phyloP scores from a whole-genome alignment of 2,329 filamentous ascomycete species.

The Fusarium metavorans region DNA sequence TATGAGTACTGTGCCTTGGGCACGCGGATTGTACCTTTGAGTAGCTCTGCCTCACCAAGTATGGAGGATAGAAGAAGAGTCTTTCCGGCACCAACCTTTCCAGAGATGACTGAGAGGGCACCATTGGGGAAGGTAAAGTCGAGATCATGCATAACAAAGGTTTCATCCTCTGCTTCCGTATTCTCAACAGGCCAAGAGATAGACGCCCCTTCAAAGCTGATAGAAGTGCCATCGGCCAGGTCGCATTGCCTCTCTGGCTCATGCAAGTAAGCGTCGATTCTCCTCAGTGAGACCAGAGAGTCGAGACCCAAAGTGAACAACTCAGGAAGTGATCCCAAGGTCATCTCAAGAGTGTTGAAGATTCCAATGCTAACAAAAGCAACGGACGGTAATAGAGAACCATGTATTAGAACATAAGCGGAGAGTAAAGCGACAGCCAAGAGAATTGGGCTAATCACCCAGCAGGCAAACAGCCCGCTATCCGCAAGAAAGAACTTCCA shows the following conservation, averaged over 20 bases:
- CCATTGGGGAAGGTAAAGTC: slow-evolving; percentile 73
- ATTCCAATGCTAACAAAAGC: slow-evolving; percentile 84
- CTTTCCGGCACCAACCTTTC: slow-evolving; percentile 82
- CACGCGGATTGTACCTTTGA: slow-evolving; percentile 69
- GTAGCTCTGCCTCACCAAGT: slow-evolving; percentile 78
- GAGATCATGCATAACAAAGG: slow-evolving; percentile 73
- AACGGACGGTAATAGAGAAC: slow-evolving; percentile 74
- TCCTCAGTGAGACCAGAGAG: slow-evolving; percentile 74
- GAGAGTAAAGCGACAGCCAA: slow-evolving; percentile 77
- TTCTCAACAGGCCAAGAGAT: slow-evolving; percentile 79
- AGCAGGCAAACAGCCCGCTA: slow-evolving; percentile 72
- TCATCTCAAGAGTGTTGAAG: slow-evolving; percentile 77
- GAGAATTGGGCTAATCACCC: slow-evolving; percentile 78
- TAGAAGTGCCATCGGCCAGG: slow-evolving; percentile 66
- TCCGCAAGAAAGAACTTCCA: slow-evolving; percentile 76
- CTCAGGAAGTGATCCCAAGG: slow-evolving; percentile 77
- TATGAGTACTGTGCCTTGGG: slow-evolving; percentile 65
- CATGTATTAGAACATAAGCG: slow-evolving; percentile 73
- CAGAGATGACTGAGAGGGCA: slow-evolving; percentile 80
- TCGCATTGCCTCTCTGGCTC: slow-evolving; percentile 71
- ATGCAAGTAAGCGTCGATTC: slow-evolving; percentile 77
- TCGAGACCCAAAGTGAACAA: slow-evolving; percentile 78
- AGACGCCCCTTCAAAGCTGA: slow-evolving; percentile 74
- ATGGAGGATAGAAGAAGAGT: slow-evolving; percentile 78
- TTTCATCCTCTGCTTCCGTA: slow-evolving; percentile 65